Percentiles rank a stretch among this genome's conserved stretches.
Evolutionary conservation across 805 yeast species (phyloP).

Genomic region (Ogataea thermomethanolica): DNA sequence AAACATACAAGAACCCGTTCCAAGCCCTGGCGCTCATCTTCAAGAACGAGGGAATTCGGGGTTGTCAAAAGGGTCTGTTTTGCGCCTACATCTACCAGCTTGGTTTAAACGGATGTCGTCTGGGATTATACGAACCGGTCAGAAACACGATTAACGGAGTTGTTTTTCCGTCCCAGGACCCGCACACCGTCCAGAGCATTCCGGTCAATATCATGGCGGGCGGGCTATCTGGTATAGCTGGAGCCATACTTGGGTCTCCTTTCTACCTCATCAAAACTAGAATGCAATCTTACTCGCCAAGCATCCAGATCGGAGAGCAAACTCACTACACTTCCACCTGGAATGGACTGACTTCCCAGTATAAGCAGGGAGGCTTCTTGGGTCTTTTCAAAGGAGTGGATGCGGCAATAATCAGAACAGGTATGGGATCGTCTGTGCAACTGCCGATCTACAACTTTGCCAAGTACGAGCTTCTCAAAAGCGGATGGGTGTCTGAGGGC

Average conservation of each 20-base stretch:
- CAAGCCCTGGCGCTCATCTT: conserved; percentile 77
- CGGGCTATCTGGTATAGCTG: conserved; percentile 79
- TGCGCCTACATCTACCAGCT: conserved; percentile 91
- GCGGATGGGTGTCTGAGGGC: conserved; percentile 56
- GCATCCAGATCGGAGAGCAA: conserved; percentile 80
- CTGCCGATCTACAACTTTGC: conserved; percentile 83
- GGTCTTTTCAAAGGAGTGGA: conserved; percentile 91
- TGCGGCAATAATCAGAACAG: conserved; percentile 92
- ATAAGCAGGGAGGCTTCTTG: conserved; percentile 61
- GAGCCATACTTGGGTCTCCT: conserved; percentile 89
- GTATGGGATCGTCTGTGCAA: conserved; percentile 94
- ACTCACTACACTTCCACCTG: conserved; percentile 72
- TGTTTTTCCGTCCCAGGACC: conserved; percentile 49
- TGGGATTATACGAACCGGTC: conserved; percentile 91
- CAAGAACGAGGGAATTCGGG: conserved; percentile 79
- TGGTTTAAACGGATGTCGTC: conserved; percentile 88
- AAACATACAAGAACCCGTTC: conserved; percentile 70
- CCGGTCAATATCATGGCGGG: conserved; percentile 76
- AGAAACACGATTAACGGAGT: conserved; percentile 55
- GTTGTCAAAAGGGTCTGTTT: conserved; percentile 83
- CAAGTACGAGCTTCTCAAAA: conserved; percentile 56
- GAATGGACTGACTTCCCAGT: conserved; percentile 66
- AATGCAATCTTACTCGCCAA: conserved; percentile 85
- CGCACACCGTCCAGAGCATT: conserved; percentile 45
- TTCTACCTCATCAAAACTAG: conserved; percentile 89